Evolutionary conservation across 306 rosid species (phyloP).

Genomic region (Astragalus membranaceus): DNA sequence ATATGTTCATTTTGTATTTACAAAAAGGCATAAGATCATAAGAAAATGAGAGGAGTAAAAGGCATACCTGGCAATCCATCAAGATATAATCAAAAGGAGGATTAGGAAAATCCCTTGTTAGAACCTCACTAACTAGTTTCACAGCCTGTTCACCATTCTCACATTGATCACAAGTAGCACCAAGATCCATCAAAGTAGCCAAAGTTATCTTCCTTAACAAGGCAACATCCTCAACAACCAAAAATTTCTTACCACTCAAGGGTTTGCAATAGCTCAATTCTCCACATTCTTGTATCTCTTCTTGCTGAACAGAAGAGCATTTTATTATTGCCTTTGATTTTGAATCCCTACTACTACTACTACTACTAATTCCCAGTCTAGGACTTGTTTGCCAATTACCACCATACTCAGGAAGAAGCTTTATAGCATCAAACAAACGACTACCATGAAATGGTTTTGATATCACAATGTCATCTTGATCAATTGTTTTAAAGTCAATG

Average conservation of each 20-base stretch:
- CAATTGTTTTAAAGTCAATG: background rate
- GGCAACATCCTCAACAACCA: conserved; percentile 53
- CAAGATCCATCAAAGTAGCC: conserved; percentile 25
- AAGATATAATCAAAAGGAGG: conserved; percentile 64
- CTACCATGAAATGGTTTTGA: conserved; percentile 62
- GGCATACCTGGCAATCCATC: conserved; percentile 70
- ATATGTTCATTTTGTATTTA: too few relatives aligned
- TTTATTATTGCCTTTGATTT: conserved; percentile 10
- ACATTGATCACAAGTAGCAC: conserved; percentile 47
- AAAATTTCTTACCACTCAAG: conserved; percentile 49
- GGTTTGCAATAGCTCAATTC: conserved; percentile 10
- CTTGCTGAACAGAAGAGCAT: background rate
- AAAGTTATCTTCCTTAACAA: conserved; percentile 26
- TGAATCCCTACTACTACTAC: background rate
- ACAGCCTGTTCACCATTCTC: conserved; percentile 57
- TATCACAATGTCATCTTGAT: conserved; percentile 38
- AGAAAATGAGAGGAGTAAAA: background rate
- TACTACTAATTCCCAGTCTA: background rate
- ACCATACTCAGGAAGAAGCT: conserved; percentile 67
- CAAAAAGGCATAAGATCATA: background rate
- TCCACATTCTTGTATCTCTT: conserved; percentile 27
- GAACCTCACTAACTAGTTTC: conserved; percentile 30
- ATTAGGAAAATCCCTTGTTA: conserved; percentile 4
- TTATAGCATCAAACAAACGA: conserved; percentile 37
- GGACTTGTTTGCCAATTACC: conserved; percentile 24